A percentile compares a stretch with the other conserved stretches of the same genome.
These are phyloP conservation scores for Venustampulla echinocandica DNA, from an alignment of 495 filamentous ascomycete species.

Conservation along the genomic window DNA sequence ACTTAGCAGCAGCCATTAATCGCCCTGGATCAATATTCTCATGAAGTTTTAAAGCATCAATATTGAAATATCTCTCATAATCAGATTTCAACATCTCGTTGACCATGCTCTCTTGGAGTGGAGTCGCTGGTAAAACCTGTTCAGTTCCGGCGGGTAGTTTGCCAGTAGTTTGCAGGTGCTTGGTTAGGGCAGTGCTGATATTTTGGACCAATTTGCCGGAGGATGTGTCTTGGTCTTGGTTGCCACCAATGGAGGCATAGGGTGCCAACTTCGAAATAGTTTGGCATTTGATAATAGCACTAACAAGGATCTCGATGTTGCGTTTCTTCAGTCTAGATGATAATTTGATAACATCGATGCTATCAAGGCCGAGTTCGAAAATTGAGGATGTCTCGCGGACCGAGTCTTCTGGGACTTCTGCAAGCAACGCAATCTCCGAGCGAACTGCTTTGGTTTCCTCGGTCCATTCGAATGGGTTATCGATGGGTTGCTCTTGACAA, in stretches of 20 bases:
- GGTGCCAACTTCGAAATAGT: slow-evolving; percentile 48
- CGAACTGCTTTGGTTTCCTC: slow-evolving; percentile 39
- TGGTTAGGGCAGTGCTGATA: slow-evolving; percentile 28
- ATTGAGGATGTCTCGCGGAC: slow-evolving; percentile 67
- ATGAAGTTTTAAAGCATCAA: slow-evolving; percentile 53
- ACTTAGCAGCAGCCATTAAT: slow-evolving; percentile 52
- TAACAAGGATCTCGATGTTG: slow-evolving; percentile 53
- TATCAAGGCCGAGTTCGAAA: slow-evolving; percentile 80
- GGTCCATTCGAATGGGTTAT: slow-evolving; percentile 44
- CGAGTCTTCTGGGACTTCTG: slow-evolving; percentile 37
- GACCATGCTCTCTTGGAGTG: slow-evolving; percentile 77
- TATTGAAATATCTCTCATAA: slow-evolving; percentile 69
- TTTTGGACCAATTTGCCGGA: slow-evolving; percentile 19
- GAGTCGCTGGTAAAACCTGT: slow-evolving; percentile 52
- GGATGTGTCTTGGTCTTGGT: background rate
- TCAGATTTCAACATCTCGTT: slow-evolving; percentile 61
- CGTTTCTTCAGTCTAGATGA: slow-evolving; percentile 52
- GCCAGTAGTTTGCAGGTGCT: slow-evolving; percentile 27
- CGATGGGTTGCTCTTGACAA: background rate
- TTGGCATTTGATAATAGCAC: slow-evolving; percentile 58
- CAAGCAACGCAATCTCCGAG: slow-evolving; percentile 50
- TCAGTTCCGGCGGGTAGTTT: slow-evolving; percentile 35
- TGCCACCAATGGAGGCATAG: background rate
- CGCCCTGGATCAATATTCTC: slow-evolving; percentile 37
- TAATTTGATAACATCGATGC: slow-evolving; percentile 68